phyloP scores from a whole-genome alignment of 1,284 basidiomycete genomes.

The Apiotrichum domesticum region DNA sequence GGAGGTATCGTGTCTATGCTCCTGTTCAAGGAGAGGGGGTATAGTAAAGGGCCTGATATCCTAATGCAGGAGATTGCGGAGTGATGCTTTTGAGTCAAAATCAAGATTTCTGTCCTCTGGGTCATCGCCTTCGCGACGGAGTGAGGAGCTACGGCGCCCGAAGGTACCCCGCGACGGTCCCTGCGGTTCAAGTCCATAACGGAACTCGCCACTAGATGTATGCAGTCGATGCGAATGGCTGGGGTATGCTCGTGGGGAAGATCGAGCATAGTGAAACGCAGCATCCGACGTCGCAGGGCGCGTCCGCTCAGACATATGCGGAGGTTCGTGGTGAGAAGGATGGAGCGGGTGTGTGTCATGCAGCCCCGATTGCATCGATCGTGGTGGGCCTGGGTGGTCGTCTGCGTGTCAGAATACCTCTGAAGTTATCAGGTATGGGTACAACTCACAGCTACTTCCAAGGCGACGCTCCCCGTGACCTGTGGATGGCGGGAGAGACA shows the following conservation, averaged over 20 bases:
- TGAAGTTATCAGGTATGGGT: neutral
- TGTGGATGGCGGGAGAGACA: neutral
- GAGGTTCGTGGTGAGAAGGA: conserved; percentile 1
- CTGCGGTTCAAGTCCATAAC: conserved; percentile 4
- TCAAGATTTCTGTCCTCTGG: neutral
- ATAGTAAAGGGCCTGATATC: neutral
- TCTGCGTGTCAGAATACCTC: neutral
- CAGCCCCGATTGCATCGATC: conserved; percentile 1
- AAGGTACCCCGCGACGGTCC: neutral
- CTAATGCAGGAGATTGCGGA: conserved; percentile 14
- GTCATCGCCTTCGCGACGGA: neutral
- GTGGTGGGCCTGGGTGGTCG: neutral
- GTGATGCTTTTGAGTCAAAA: conserved; percentile 7
- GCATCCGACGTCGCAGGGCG: conserved; percentile 1
- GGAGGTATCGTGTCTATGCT: too few species aligned
- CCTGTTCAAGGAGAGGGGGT: neutral
- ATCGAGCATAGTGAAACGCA: neutral
- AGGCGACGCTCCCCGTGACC: neutral
- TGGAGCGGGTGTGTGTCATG: conserved; percentile 2
- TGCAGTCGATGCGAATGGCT: neutral
- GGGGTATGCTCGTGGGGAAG: neutral
- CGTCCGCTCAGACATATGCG: conserved; percentile 1
- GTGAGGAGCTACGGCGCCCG: neutral
- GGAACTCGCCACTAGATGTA: conserved; percentile 2
- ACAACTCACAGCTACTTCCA: neutral